Base-by-base conservation (phyloP, 2,329 filamentous ascomycete genomes). In the Aspergillus pseudonomiae region DNA sequence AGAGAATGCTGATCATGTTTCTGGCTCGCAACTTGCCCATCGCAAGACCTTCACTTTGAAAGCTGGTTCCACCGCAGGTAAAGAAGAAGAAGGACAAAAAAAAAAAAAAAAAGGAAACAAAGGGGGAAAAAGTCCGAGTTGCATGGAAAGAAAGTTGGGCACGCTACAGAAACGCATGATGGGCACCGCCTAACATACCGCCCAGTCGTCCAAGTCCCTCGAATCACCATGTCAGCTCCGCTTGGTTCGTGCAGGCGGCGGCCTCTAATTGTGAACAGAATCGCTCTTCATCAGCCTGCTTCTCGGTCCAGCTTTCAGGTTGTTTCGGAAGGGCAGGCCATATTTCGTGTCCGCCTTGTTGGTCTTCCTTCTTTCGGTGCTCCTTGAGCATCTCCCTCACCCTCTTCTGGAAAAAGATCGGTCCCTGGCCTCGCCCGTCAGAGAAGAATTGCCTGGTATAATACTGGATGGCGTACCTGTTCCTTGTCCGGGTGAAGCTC, bases 401-500 rank as follows among this genome's bases (percentile, higher is more conserved):
- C 14, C 73, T 74, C 19, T 80, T 79, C 75, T 87, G 83, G 77
- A 86, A 86, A 74, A 81, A 82, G 1, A 87, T 76, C 0, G 84
- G 84, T 1, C 70, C 71, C 65, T 73, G 30, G 9, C 39, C 19
- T 41, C 19, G 39, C 19, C 16, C 3, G 19, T 41, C 39, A 41
- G 39, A 41, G 39, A n/a, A 3, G 10, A n/a, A n/a, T n/a, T 3
- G n/a, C 6, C 39, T 41, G 6, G 39, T 41, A 9, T 16, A 3
- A 9, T 16, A n/a, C 16, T n/a, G 1, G 9, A 1, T 6, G 3
- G 39, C 39, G 7, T 60, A 69, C 84, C 73, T 85, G 84, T 73
- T 89, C 87, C 76, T 85, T 82, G 50, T 79, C 78, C 0, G 87
- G 86, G 72, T 89, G 87, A 73, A 89, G 77, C 73, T 88, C 83